Conservation (phyloP, 83 land plant species). For the Diphasiastrum complanatum region DNA sequence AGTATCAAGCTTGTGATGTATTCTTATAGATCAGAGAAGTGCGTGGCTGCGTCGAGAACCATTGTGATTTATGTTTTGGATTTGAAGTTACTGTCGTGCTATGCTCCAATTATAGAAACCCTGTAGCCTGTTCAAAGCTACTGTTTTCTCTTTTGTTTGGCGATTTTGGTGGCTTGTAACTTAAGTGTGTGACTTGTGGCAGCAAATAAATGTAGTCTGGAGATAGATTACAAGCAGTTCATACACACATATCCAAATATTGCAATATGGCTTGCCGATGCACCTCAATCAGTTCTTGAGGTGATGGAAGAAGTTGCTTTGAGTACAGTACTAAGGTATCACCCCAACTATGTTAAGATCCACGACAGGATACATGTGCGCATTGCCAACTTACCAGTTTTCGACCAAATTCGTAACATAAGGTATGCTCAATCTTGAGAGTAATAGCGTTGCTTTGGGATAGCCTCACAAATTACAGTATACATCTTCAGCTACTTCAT, state of each 20-base stretch:
- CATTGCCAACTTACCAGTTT: conserved; percentile 73
- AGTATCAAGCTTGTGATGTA: too few species aligned
- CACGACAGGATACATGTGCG: conserved; percentile 89
- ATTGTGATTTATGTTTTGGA: too few species aligned
- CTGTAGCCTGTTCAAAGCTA: too few species aligned
- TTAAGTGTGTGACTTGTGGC: conserved; percentile 26
- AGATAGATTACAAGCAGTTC: conserved; percentile 81
- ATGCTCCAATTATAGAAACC: background rate
- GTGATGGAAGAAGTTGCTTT: conserved; percentile 89
- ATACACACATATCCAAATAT: conserved; percentile 72
- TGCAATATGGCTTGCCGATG: conserved; percentile 97
- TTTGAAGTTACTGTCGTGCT: background rate
- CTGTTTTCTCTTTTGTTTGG: too few species aligned
- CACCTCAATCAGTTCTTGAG: conserved; percentile 88
- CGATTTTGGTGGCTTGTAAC: too few species aligned
- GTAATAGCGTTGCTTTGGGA: too few species aligned
- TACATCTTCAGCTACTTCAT: too few species aligned
- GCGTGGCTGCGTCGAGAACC: too few species aligned
- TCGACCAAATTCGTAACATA: conserved; percentile 91
- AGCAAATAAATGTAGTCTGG: conserved; percentile 90
- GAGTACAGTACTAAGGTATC: conserved; percentile 57
- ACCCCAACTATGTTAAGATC: conserved; percentile 79
- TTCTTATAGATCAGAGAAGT: too few species aligned
- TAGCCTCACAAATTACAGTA: too few species aligned
- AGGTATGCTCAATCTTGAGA: conserved; percentile 37